Conservation (phyloP, 2,329 filamentous ascomycete genomes). For the Venturia carpophila region DNA sequence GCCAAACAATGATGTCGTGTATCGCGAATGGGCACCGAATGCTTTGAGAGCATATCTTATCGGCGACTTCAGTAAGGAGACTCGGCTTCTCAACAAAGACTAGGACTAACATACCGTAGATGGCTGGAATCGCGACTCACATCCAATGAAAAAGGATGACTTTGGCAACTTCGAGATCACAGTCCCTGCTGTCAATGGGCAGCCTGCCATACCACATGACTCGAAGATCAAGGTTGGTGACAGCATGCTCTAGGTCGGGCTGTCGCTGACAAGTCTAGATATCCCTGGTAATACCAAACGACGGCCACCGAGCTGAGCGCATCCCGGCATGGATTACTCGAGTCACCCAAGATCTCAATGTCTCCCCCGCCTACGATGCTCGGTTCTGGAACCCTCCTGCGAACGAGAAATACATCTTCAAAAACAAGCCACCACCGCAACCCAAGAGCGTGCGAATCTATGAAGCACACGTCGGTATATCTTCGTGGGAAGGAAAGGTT, state of each 20-base stretch:
- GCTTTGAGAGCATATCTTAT: constrained; percentile 76
- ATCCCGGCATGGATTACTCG: constrained; percentile 96
- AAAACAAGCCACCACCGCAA: constrained; percentile 73
- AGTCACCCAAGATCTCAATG: constrained; percentile 82
- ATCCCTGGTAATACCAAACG: constrained; percentile 69
- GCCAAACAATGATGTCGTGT: constrained; percentile 74
- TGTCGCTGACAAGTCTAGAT: constrained; percentile 48
- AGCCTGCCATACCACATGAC: constrained; percentile 78
- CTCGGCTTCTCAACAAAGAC: neutral
- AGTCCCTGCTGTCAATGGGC: constrained; percentile 64
- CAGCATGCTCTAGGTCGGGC: neutral
- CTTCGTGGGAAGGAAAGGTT: constrained; percentile 78
- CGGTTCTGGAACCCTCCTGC: constrained; percentile 92
- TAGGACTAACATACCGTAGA: constrained; percentile 44
- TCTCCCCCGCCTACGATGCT: constrained; percentile 90
- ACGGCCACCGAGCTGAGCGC: constrained; percentile 70
- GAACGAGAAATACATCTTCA: constrained; percentile 71
- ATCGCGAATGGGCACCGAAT: constrained; percentile 95
- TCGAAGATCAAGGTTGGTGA: constrained; percentile 81
- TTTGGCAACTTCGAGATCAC: constrained; percentile 84
- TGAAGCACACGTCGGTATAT: constrained; percentile 98
- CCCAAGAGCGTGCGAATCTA: constrained; percentile 85
- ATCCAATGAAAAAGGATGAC: constrained; percentile 77
- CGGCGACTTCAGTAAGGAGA: constrained; percentile 78
- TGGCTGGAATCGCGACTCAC: constrained; percentile 73